Evolutionary conservation across 177 flowering plant genomes (phyloP), one percentile per base, ranked within the genome.

Genomic region (Tripterygium wilfordii): DNA sequence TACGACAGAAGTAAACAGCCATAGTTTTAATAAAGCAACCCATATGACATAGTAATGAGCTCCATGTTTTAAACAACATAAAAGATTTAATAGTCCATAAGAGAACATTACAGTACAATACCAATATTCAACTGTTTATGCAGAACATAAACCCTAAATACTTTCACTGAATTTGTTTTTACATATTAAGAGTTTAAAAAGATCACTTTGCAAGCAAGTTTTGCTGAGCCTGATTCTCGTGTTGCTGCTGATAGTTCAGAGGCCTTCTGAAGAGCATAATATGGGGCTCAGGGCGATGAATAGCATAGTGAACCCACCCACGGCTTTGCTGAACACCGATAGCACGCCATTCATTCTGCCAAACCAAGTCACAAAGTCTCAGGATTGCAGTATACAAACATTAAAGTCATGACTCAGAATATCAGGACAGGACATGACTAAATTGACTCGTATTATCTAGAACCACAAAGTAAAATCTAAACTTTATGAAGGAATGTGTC

Each of bases 221-320:
- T 24, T 67, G 69, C 38, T 69, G 71, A 23, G 72, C 77, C 44
- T 71, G 83, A 46, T 65, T 74, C 71, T 84, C 86, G 60, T 85
- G 88, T 61, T 77, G 78, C 72, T 82, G 97, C 67, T 90, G 97
- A 55, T 71, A 91, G 65, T 83, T 82, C 51, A 91, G 60, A 8
- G 96, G 76, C 86, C 98, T 83, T 78, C 96, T 79, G 76, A 88
- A 91, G 23, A 91, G 90, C 98, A 91, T 91, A 51, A 91, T 91
- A 68, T 91, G 98, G 29, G 96, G 96, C 74, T 91, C 96, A 2
- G 98, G 96, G 28, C 94, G 82, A 54, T 88, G 98, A 53, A 91
- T 73, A 0, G 98, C 95, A 63, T 91, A 91, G 59, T 88, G 96
- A 5, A 88, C 90, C 98, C 98, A 91, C 0, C 98, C 98, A 2